These are phyloP conservation scores for Ogataea henricii DNA, from an alignment of 805 yeast genomes.

Conservation along the genomic window DNA sequence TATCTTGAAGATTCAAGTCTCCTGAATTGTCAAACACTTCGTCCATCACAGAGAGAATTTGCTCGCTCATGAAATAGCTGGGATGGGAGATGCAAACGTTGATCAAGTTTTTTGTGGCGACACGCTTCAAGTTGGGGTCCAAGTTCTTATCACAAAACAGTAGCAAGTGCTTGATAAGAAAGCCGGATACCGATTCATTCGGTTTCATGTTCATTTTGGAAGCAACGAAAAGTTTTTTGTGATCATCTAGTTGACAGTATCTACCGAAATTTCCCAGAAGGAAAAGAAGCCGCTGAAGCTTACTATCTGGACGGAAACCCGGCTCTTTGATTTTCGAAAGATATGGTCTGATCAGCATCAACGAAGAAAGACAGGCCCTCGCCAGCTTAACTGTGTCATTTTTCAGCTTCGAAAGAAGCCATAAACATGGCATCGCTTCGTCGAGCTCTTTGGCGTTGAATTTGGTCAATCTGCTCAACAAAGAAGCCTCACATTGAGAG, in stretches of 20 bases:
- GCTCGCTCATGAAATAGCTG: slow-evolving; percentile 60
- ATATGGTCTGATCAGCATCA: slow-evolving; percentile 52
- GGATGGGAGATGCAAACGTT: slow-evolving; percentile 64
- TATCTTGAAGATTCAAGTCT: slow-evolving; percentile 46
- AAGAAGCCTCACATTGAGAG: slow-evolving; percentile 47
- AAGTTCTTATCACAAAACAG: slow-evolving; percentile 44
- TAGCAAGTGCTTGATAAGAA: slow-evolving; percentile 60
- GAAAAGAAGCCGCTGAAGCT: slow-evolving; percentile 56
- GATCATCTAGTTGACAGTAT: slow-evolving; percentile 59
- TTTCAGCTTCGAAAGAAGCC: slow-evolving; percentile 53
- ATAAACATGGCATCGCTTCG: slow-evolving; percentile 73
- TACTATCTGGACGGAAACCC: slow-evolving; percentile 40
- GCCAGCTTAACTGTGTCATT: slow-evolving; percentile 51
- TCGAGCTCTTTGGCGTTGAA: slow-evolving; percentile 60
- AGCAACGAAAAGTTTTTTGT: slow-evolving; percentile 40
- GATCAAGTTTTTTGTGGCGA: slow-evolving; percentile 60
- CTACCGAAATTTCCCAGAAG: slow-evolving; percentile 73
- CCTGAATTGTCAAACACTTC: slow-evolving; percentile 40
- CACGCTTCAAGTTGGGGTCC: slow-evolving; percentile 41
- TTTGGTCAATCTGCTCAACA: slow-evolving; percentile 61
- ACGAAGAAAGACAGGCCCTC: slow-evolving; percentile 64
- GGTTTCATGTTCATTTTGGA: slow-evolving; percentile 45
- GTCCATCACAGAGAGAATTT: slow-evolving; percentile 55
- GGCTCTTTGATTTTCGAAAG: slow-evolving; percentile 28
- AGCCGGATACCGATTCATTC: slow-evolving; percentile 57